Evolutionary conservation across 345 rosid species (phyloP), one percentile per base, ranked within the genome.

Genomic region (Eucalyptus albens): DNA sequence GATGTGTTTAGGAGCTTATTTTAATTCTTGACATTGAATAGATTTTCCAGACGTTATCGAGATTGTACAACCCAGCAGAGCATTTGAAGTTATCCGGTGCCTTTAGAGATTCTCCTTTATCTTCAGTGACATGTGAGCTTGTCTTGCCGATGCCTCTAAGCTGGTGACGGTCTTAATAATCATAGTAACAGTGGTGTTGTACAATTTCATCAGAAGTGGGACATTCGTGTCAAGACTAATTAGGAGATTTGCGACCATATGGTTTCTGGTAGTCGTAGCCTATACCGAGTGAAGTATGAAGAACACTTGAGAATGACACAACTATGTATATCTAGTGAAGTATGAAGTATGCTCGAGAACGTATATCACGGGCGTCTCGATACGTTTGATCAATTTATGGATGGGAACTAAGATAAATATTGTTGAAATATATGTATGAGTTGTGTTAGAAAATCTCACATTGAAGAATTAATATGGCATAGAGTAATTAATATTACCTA

Each of bases 401-500:
- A 53, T 53, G 59, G 11, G 59, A 53, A 53, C 26, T 53, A 53
- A 1, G 11, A 53, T 53, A 53, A 53, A 53, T 53, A 53, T 21
- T 53, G 10, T 53, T 53, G 59, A 53, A 0, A 0, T 21, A 53
- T 0, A 8, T 8, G 0, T 53, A 53, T 53, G 24, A 53, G 59
- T 21, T 4, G 59, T 53, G 26, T 53, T 53, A 53, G 1, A 0
- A 53, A 53, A 53, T 8, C 59, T 8, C 59, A 53, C 1, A 19
- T 3, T 0, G 0, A 0, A 21, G 26, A 53, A 53, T 53, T 53
- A 0, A 0, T 53, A 21, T 53, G 26, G 2, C 8, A 5, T 53
- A 1, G 1, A 53, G 1, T 21, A 53, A 53, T 53, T 53, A 53
- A 53, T 53, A 53, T 19, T 53, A 53, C 2, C 59, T 53, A 53